phyloP scores from a whole-genome alignment of 176 grass and related monocot species.

The Oropetium thomaeum region DNA sequence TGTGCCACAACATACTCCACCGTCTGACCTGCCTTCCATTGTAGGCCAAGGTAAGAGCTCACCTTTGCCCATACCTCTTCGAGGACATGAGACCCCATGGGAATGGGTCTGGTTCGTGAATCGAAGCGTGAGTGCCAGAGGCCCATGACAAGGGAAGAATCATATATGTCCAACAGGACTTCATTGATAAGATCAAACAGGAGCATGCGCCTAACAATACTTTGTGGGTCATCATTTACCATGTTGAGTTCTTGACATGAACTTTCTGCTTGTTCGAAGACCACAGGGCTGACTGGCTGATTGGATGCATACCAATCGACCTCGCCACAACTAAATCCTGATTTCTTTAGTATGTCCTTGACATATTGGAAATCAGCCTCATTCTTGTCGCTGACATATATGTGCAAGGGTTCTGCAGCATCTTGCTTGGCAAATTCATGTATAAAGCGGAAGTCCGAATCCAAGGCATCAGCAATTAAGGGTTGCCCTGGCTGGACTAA shows the following conservation, averaged over 20 bases:
- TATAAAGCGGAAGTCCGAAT: conserved; percentile 32
- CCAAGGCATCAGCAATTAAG: neutral
- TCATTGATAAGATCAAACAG: conserved; percentile 94
- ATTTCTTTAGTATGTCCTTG: conserved; percentile 76
- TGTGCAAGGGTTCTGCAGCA: conserved; percentile 27
- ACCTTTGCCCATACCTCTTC: conserved; percentile 77
- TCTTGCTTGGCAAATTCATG: conserved; percentile 26
- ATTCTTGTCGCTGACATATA: conserved; percentile 73
- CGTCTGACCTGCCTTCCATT: conserved; percentile 38
- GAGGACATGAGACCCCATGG: conserved; percentile 54
- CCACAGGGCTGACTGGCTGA: conserved; percentile 54
- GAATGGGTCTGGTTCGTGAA: conserved; percentile 42
- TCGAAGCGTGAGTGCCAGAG: conserved; percentile 51
- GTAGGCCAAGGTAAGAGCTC: conserved; percentile 53
- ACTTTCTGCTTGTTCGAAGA: conserved; percentile 63
- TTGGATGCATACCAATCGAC: conserved; percentile 58
- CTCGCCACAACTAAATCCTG: conserved; percentile 53
- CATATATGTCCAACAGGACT: conserved; percentile 63
- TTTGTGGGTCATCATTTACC: conserved; percentile 37
- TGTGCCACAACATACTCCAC: conserved; percentile 65
- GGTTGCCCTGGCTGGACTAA: conserved; percentile 32
- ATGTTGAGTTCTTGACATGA: conserved; percentile 34
- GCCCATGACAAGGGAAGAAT: conserved; percentile 42
- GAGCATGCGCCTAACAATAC: conserved; percentile 61
- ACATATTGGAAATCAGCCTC: conserved; percentile 78